Conservation (phyloP, 169 alveolate genomes). For the Eimeria maxima region DNA sequence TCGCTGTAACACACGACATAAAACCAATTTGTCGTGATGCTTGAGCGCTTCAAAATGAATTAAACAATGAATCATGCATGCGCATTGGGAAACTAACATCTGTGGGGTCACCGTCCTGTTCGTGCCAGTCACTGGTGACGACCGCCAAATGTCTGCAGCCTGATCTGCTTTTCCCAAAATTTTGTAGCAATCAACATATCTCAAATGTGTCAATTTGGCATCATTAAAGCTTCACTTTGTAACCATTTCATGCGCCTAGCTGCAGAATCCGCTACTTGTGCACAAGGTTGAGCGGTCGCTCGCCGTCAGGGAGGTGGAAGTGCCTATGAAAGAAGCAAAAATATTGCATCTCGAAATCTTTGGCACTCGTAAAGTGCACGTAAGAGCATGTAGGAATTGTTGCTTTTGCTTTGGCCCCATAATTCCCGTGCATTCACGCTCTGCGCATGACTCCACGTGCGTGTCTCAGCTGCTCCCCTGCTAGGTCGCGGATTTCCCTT, state of each 20-base stretch:
- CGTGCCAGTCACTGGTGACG: slow-evolving; percentile 47
- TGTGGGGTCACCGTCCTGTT: slow-evolving; percentile 75
- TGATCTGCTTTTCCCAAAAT: neutral
- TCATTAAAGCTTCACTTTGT: neutral
- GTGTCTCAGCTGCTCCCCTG: neutral
- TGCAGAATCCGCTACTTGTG: neutral
- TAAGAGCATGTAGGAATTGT: neutral
- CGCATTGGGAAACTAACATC: slow-evolving; percentile 16
- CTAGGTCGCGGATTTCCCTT: no score
- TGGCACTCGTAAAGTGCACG: neutral
- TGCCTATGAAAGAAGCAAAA: neutral
- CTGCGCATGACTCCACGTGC: neutral
- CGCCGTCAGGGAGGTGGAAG: neutral
- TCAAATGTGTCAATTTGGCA: neutral
- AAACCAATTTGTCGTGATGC: slow-evolving; percentile 40
- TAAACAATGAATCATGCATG: slow-evolving; percentile 51
- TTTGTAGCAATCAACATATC: neutral
- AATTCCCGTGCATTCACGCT: neutral
- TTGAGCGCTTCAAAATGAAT: slow-evolving; percentile 9
- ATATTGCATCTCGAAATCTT: neutral
- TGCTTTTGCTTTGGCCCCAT: neutral
- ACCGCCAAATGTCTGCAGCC: slow-evolving; percentile 42
- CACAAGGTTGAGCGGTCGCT: no score
- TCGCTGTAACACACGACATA: slow-evolving; percentile 42
- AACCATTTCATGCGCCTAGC: neutral